Base-by-base conservation (phyloP, 2,329 filamentous ascomycete species). In the Emydomyces testavorans region DNA sequence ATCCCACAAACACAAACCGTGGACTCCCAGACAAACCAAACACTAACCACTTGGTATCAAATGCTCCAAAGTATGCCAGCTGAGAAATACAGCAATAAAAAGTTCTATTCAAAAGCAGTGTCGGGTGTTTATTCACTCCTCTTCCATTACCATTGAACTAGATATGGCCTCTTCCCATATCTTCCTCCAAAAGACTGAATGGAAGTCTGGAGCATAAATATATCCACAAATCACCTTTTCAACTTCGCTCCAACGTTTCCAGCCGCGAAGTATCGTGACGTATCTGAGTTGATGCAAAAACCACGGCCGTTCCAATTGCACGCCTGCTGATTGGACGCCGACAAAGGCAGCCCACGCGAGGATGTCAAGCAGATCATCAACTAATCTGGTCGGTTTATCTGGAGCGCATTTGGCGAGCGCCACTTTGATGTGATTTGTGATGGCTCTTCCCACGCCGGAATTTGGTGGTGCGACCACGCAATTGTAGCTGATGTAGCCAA, bases 401-500 rank as follows among this genome's bases (percentile, higher is more conserved):
- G 43, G 21, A 16, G 53, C 50, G 29, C 54, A 64, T 13, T 37
- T 52, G 20, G 43, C 46, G 10, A 61, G 44, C 1, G 53, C 58
- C 11, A 49, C 50, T 20, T 54, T 57, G 18, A 64, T 46, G 38
- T 65, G 59, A 15, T 55, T 60, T 6, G 59, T 63, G 15, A 65
- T 53, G 5, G 62, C 60, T 26, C 62, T 58, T n/a, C 60, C 61
- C 10, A 65, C 50, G 5, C 63, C 63, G 6, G 58, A 58, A 1
- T 59, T 58, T 5, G 63, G 57, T 18, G 59, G 63, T 4, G 61
- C 59, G 29, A 62, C 55, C n/a, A 66, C 61, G 24, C 65, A 50
- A 37, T 60, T 57, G 23, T 56, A 48, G 46, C 61, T 62, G 26
- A 65, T 53, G 44, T 62, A 61, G 47, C 58, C 58, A 39, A 65